Evolutionary conservation across 1,284 basidiomycete species (phyloP).

Genomic region (Peniophora sp.): DNA sequence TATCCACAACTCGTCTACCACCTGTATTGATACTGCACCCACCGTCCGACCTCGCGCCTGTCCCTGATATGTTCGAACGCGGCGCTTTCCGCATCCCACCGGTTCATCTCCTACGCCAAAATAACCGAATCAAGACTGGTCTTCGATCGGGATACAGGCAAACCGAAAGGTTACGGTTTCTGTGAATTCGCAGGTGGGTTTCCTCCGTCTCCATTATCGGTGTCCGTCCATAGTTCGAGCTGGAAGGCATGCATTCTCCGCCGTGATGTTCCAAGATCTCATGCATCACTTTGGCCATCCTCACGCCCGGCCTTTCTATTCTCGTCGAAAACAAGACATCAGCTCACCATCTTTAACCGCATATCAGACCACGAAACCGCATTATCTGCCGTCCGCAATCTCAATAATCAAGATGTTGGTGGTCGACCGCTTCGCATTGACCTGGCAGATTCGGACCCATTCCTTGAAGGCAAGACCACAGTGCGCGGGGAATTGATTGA

Average conservation of each 20-base stretch:
- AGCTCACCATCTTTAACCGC: not conserved
- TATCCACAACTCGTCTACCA: not conserved
- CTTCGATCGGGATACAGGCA: conserved; percentile 92
- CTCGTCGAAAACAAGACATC: conserved; percentile 3
- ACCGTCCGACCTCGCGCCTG: too few species aligned
- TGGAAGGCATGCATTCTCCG: too few species aligned
- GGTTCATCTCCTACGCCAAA: too few species aligned
- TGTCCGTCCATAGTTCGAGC: too few species aligned
- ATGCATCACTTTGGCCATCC: too few species aligned
- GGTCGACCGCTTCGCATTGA: conserved; percentile 70
- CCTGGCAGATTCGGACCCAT: conserved; percentile 44
- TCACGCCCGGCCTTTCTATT: too few species aligned
- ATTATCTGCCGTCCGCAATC: conserved; percentile 67
- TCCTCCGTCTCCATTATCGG: too few species aligned
- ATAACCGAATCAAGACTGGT: conserved; percentile 70
- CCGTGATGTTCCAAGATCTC: too few species aligned
- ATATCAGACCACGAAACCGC: conserved; percentile 87
- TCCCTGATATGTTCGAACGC: too few species aligned
- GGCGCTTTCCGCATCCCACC: too few species aligned
- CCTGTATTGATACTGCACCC: too few species aligned
- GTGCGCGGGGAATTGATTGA: conserved; percentile 59
- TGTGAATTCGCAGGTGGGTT: conserved; percentile 90
- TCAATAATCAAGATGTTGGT: conserved; percentile 65
- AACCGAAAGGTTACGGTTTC: conserved; percentile 95
- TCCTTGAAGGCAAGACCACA: conserved; percentile 42